phyloP scores from a whole-genome alignment of 2,329 filamentous ascomycete species.

The Nemania sp. region DNA sequence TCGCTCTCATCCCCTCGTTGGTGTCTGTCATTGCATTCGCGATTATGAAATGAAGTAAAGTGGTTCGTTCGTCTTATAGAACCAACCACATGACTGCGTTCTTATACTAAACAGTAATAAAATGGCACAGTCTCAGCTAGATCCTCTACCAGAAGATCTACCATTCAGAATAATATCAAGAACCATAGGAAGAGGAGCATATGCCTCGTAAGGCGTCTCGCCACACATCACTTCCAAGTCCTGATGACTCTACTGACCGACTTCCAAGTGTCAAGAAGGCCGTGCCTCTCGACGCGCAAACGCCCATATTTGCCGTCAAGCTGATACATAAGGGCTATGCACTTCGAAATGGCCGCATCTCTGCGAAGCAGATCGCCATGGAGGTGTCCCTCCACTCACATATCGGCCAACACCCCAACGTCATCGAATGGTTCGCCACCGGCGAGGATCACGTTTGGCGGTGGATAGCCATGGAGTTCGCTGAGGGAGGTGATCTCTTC shows the following conservation, averaged over 20 bases:
- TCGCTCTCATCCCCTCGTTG: no score
- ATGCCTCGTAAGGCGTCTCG: conserved; percentile 76
- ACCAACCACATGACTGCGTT: no score
- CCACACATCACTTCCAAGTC: conserved; percentile 10
- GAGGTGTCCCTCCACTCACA: conserved; percentile 90
- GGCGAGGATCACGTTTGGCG: conserved; percentile 87
- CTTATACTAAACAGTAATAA: conserved; percentile 35
- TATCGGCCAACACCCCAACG: conserved; percentile 86
- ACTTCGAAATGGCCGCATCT: conserved; percentile 83
- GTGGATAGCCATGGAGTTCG: conserved; percentile 98
- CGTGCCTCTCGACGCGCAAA: conserved; percentile 68
- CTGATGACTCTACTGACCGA: conserved; percentile 22
- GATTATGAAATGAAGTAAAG: no score
- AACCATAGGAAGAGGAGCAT: conserved; percentile 94
- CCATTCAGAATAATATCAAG: conserved; percentile 95
- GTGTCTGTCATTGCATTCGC: no score
- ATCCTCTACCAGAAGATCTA: conserved; percentile 80
- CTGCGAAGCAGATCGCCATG: conserved; percentile 85
- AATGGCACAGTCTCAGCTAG: conserved; percentile 83
- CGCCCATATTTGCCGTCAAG: conserved; percentile 92
- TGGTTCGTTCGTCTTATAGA: no score
- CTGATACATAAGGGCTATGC: conserved; percentile 98
- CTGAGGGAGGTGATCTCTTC: conserved; percentile 93
- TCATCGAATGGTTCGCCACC: conserved; percentile 89
- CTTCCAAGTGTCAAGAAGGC: conserved; percentile 84